phyloP scores from a whole-genome alignment of 179 eudicot genomes.

The Spinacia oleracea region DNA sequence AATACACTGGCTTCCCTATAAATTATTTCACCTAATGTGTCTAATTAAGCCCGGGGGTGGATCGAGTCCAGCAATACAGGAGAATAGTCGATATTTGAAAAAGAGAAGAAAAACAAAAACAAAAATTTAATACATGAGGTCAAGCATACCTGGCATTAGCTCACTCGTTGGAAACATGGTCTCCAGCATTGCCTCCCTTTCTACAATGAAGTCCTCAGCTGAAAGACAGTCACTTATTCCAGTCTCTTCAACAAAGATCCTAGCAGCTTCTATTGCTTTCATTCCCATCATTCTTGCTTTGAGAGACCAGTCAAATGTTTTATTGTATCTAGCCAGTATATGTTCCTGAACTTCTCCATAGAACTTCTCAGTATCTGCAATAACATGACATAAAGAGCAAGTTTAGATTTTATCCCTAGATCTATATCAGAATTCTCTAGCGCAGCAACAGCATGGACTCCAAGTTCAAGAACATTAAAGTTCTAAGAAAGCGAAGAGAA shows the following conservation, averaged over 20 bases:
- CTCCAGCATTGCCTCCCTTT: conserved; percentile 82
- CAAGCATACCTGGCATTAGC: conserved; percentile 84
- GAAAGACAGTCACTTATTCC: conserved; percentile 80
- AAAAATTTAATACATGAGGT: not conserved
- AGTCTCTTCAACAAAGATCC: conserved; percentile 80
- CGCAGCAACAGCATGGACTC: not conserved
- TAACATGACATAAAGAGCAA: conserved; percentile 7
- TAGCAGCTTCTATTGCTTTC: conserved; percentile 95
- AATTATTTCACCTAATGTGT: not conserved
- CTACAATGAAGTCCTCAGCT: conserved; percentile 83
- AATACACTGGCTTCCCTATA: not conserved
- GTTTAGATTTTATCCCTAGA: not conserved
- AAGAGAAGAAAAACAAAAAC: not conserved
- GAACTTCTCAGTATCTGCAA: conserved; percentile 86
- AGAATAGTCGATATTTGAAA: not conserved
- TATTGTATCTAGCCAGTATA: conserved; percentile 78
- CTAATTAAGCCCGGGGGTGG: too few species aligned
- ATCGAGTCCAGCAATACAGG: not conserved
- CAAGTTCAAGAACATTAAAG: not conserved
- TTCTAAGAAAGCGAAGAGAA: not conserved
- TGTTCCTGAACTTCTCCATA: conserved; percentile 88
- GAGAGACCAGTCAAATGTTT: conserved; percentile 94
- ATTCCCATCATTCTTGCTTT: conserved; percentile 98
- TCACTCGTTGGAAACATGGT: conserved; percentile 80
- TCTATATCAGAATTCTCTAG: not conserved